Base-by-base conservation (phyloP, 139 green algal species). In the Chlamydomonas asymmetrica region DNA sequence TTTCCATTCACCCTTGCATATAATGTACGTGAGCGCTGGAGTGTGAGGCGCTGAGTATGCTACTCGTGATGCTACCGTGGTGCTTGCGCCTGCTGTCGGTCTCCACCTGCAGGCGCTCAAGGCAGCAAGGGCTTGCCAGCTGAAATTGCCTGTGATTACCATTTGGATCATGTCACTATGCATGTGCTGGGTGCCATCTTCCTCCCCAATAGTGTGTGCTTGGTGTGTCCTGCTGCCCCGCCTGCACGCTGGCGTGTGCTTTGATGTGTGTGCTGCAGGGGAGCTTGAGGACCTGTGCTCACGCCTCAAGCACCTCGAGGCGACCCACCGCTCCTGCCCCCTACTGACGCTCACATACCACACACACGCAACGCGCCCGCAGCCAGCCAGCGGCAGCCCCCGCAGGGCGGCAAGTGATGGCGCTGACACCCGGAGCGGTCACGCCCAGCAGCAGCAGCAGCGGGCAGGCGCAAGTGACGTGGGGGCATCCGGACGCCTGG, bases 311-410 rank as follows among this genome's bases (percentile, higher is more conserved):
- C 40, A 49, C 32, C 69, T 94, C 65, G 81, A 88, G 22, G 16
- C 9, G 22, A 4, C 63, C 35, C 79, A 84, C 9, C 62, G 65
- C 8, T 62, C 82, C n/a, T 84, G 86, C 5, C 89, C 90, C 4
- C 78, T 94, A 16, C 62, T 94, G 69, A 87, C 82, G 22, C 50
- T 87, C 0, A 27, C 43, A n/a, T n/a, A n/a, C n/a, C n/a, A n/a
- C n/a, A n/a, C n/a, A n/a, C n/a, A n/a, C n/a, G n/a, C n/a, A n/a
- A n/a, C n/a, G n/a, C n/a, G n/a, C n/a, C n/a, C n/a, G n/a, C n/a
- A n/a, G n/a, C n/a, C n/a, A n/a, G n/a, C n/a, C n/a, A n/a, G n/a
- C n/a, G n/a, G n/a, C n/a, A n/a, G n/a, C n/a, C n/a, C n/a, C n/a
- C n/a, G n/a, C n/a, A n/a, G n/a, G n/a, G n/a, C n/a, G n/a, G n/a